A percentile compares a stretch with the other conserved stretches of the same genome.
Evolutionary conservation across 805 yeast species (phyloP).

Genomic region (Ogataea glucozyma): DNA sequence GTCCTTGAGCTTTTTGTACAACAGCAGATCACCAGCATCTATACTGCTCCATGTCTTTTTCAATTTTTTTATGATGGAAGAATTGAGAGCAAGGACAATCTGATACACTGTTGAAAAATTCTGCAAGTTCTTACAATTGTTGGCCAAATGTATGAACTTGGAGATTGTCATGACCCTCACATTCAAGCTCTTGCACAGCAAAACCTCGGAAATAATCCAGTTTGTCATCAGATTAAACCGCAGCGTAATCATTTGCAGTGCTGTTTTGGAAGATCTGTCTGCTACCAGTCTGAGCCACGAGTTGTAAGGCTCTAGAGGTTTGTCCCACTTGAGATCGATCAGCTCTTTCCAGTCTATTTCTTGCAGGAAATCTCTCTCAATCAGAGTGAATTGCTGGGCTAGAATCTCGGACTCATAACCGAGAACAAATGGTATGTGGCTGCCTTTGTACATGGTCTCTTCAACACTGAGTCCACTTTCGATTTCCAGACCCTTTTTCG

Average conservation of each 20-base stretch:
- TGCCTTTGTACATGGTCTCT: slow-evolving; percentile 43
- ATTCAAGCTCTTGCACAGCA: slow-evolving; percentile 60
- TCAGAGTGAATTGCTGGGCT: slow-evolving; percentile 80
- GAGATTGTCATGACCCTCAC: slow-evolving; percentile 72
- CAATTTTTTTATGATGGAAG: slow-evolving; percentile 59
- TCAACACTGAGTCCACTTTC: slow-evolving; percentile 33
- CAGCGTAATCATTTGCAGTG: slow-evolving; percentile 78
- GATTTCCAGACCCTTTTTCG: slow-evolving; percentile 23
- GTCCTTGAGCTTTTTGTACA: slow-evolving; percentile 66
- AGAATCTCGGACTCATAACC: slow-evolving; percentile 65
- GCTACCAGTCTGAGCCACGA: slow-evolving; percentile 83
- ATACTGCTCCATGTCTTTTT: slow-evolving; percentile 73
- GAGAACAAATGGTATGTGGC: slow-evolving; percentile 82
- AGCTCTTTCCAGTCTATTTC: slow-evolving; percentile 94
- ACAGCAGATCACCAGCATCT: slow-evolving; percentile 68
- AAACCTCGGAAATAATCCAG: slow-evolving; percentile 88
- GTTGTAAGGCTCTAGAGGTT: slow-evolving; percentile 62
- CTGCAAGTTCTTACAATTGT: slow-evolving; percentile 67
- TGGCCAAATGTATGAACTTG: slow-evolving; percentile 85
- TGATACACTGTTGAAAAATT: slow-evolving; percentile 89
- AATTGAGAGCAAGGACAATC: slow-evolving; percentile 75
- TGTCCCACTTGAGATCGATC: slow-evolving; percentile 73
- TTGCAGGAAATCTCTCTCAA: slow-evolving; percentile 78
- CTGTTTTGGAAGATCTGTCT: slow-evolving; percentile 48
- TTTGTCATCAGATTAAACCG: slow-evolving; percentile 87